Conservation (phyloP, 345 rosid genomes). For the Salix purpurea region DNA sequence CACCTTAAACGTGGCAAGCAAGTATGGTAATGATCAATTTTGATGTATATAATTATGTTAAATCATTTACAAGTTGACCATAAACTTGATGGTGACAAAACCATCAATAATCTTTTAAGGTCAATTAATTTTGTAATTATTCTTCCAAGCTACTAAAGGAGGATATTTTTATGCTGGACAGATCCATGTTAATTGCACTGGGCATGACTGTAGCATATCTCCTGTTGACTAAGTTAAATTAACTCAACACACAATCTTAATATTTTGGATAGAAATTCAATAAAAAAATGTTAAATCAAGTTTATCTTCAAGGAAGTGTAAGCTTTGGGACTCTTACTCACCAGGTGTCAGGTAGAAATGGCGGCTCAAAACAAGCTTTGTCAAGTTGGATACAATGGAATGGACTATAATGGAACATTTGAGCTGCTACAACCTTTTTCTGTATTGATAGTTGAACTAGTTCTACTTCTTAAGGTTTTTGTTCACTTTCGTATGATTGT, state of each 20-base stretch:
- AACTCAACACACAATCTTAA: background rate
- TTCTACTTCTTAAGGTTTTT: no score
- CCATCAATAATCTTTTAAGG: background rate
- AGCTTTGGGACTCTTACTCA: slow-evolving; percentile 11
- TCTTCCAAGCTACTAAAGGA: background rate
- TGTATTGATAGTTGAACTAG: no score
- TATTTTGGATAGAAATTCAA: slow-evolving; percentile 13
- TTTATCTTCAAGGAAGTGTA: slow-evolving; percentile 15
- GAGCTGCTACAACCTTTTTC: background rate
- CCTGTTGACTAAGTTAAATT: background rate
- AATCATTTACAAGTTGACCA: slow-evolving; percentile 24
- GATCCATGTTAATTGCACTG: background rate
- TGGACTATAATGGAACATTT: slow-evolving; percentile 15
- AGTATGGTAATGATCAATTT: background rate
- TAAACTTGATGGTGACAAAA: slow-evolving; percentile 15
- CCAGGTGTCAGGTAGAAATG: slow-evolving; percentile 21
- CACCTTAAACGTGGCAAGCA: slow-evolving; percentile 6
- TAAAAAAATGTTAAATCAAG: slow-evolving; percentile 19
- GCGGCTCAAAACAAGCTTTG: slow-evolving; percentile 38
- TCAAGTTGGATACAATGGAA: slow-evolving; percentile 10
- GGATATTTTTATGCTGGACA: background rate
- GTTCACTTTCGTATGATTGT: no score
- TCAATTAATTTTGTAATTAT: background rate
- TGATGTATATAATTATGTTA: background rate
- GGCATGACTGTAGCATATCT: slow-evolving; percentile 1